Evolutionary conservation across 352 stramenopile genomes (phyloP), one percentile per base, ranked within the genome.

Genomic region (Globisporangium carolinianum): DNA sequence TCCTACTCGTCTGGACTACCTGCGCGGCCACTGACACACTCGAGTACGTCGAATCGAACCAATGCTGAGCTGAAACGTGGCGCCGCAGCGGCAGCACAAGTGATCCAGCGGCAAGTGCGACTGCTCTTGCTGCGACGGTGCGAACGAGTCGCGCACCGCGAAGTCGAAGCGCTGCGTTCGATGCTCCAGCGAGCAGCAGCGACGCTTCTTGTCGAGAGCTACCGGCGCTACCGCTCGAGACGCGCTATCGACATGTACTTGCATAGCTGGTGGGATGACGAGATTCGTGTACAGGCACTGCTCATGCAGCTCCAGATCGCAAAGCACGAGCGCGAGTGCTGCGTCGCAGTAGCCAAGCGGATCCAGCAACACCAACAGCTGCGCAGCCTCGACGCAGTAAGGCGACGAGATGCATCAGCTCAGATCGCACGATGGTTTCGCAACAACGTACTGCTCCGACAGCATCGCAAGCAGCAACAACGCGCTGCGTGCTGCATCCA

Each of bases 61-160:
- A 24, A 24, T 24, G 18, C 0, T 0, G 24, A 51, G 41, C 7
- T 6, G 7, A 32, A 2, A 15, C 0, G 36, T 24, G 18, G 10
- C 38, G 24, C 41, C 18, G 18, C 9, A 47, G 51, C 15, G 9
- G 70, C 70, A 32, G 62, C 57, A 8, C 17, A 38, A 3, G 5
- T 69, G 38, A 36, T 76, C 38, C 57, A 72, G n/a, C 54, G 52
- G 8, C 49, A 69, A 38, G 51, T 54, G 7, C 70, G 68, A 18
- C n/a, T 75, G 5, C 67, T 58, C 37, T 38, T 78, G n/a, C 46
- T 78, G 38, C 54, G 55, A 14, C 42, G 18, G 43, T 57, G 57
- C 59, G 47, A 73, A 50, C 55, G 64, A 50, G 38, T 46, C 3
- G 18, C 56, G 18, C 12, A 65, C n/a, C 38, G 47, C 2, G 32